These are phyloP conservation scores for Mycogone perniciosa DNA, from an alignment of 2,329 filamentous ascomycete species.

Conservation along the genomic window DNA sequence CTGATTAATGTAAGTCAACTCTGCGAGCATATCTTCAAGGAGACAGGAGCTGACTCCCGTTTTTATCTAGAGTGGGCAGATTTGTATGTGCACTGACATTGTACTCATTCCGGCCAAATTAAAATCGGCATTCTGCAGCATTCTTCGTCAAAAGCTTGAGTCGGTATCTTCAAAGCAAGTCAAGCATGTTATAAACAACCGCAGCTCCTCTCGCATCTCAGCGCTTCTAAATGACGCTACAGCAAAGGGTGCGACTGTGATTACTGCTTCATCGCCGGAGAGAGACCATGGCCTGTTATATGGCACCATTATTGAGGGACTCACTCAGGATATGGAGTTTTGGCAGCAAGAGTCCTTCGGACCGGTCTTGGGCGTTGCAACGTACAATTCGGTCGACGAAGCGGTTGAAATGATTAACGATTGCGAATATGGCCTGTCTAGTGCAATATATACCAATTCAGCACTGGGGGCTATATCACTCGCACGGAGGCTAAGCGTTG, in stretches of 20 bases:
- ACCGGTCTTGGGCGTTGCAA: conserved; percentile 14
- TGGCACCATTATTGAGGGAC: conserved; percentile 16
- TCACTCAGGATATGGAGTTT: conserved; percentile 16
- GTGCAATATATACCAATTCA: conserved; percentile 13
- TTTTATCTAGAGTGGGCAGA: background rate
- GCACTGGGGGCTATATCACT: conserved; percentile 7
- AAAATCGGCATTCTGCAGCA: background rate
- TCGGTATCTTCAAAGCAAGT: background rate
- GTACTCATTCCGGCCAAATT: background rate
- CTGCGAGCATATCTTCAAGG: background rate
- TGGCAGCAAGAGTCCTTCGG: conserved; percentile 17
- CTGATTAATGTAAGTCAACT: background rate
- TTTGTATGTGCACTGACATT: conserved; percentile 4
- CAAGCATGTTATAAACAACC: background rate
- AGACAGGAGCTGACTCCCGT: background rate
- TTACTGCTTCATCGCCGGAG: conserved; percentile 1
- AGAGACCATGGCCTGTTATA: background rate
- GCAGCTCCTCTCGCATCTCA: background rate
- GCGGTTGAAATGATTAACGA: conserved; percentile 14
- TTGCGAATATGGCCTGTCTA: conserved; percentile 17
- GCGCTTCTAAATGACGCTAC: background rate
- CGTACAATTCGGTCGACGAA: conserved; percentile 11
- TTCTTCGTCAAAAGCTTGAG: background rate
- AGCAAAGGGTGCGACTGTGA: background rate
- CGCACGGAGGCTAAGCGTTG: conserved; percentile 11